Evolutionary conservation across 495 filamentous ascomycete genomes (phyloP), one percentile per base, ranked within the genome.

Genomic region (Penicillium waksmanii): DNA sequence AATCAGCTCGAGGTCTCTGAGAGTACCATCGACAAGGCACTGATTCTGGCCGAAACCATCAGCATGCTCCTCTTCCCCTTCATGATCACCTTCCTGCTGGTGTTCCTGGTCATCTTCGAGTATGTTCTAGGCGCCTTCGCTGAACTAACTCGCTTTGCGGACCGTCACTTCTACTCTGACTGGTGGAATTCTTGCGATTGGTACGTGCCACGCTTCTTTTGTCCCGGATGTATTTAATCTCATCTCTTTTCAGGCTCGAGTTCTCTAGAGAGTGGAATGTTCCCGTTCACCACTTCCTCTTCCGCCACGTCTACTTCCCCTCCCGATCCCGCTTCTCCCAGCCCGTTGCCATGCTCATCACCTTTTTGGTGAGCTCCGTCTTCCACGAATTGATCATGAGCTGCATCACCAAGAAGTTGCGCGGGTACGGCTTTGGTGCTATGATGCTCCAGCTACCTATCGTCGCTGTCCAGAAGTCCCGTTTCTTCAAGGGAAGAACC

Each of bases 201-300:
- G 81, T 80, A 64, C 56, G 73, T 67, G 25, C 50, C 38, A 31
- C 5, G 3, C 18, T 50, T 18, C 35, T 15, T 35, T 12, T 51
- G 18, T 46, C 56, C 15, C 15, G 12, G 19, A 15, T 7, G 18
- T 1, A 46, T 27, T 21, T 51, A 21, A 46, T 31, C 4, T 23
- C 50, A 7, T 25, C 9, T 33, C 31, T 38, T 34, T 36, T 3
- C 23, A 82, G 93, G 93, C 87, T 98, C 57, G 95, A 98, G 73
- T 98, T 98, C 74, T 93, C 89, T 18, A 84, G 95, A 55, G 93
- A 98, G 78, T 98, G 95, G 95, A 98, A 98, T 70, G 87, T 96
- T 44, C 95, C 95, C 49, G 95, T 98, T n/a, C 96, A 98, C 79
- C 89, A 93, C 70, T 98, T 97, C 80, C 87, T 98, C 63, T 86